Conservation (phyloP, 2,329 filamentous ascomycete genomes). For the Calonectria pseudoreteaudii region DNA sequence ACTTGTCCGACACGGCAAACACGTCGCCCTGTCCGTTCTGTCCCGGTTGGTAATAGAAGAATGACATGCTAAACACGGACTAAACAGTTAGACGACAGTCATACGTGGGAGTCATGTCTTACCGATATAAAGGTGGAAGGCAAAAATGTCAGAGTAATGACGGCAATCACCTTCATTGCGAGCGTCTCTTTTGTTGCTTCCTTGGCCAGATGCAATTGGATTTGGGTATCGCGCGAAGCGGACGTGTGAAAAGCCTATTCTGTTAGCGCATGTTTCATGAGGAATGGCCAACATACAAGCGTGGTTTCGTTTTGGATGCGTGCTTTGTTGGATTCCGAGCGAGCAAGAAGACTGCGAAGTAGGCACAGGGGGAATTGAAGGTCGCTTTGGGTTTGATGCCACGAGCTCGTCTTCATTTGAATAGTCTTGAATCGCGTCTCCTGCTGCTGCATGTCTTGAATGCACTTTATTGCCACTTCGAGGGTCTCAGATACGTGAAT, state of each 20-base stretch:
- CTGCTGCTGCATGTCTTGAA: not conserved
- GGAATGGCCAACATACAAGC: not conserved
- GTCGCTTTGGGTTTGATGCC: not conserved
- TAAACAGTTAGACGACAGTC: too few species aligned
- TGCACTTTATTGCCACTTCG: not conserved
- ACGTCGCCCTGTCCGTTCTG: not conserved
- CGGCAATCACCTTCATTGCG: not conserved
- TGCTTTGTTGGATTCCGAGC: not conserved
- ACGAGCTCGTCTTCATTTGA: not conserved
- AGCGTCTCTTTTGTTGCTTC: not conserved
- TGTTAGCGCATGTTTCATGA: not conserved
- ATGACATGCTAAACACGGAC: not conserved
- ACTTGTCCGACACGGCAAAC: not conserved
- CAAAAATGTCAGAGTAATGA: not conserved
- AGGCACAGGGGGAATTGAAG: not conserved
- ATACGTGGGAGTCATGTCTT: too few species aligned
- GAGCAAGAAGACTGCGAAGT: not conserved
- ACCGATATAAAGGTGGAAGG: not conserved
- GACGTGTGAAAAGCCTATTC: not conserved
- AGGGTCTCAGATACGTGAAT: not conserved
- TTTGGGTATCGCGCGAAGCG: not conserved
- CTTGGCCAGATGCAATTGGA: not conserved
- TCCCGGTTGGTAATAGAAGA: not conserved
- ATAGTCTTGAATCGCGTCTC: not conserved
- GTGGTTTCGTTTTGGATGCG: not conserved